Base-by-base conservation (phyloP, 345 rosid genomes). In the Acer yangbiense region DNA sequence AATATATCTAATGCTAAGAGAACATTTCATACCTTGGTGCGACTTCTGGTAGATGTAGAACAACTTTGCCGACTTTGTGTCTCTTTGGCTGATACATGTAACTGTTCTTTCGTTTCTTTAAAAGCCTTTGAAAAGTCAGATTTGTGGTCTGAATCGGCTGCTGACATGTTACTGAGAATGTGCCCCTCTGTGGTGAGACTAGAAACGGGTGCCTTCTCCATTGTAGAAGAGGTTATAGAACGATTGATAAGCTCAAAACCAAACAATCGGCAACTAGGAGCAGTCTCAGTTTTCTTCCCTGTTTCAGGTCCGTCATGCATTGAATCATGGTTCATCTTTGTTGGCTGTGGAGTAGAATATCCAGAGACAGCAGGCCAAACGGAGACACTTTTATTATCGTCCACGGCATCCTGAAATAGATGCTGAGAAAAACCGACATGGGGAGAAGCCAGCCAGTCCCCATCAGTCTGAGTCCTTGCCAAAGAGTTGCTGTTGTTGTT, bases 171-270 rank as follows among this genome's bases (percentile, higher is more conserved):
- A 68, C 78, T 79, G 0, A 27, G 68, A 58, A 67, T 72, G 55
- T 58, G 80, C 14, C 76, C 88, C 62, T 91, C 94, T 9, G 75
- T 63, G 29, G 78, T 73, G 71, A 81, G 77, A 61, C 80, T 85
- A 57, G 87, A 78, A 62, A 80, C 62, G 54, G 83, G 78, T 64
- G 77, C 77, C 84, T 81, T 89, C 77, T 86, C 92, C 48, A 66
- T 75, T 20, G 71, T 61, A 16, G 80, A 68, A 76, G 81, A 48
- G 61, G 76, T 80, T 32, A 29, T n/a, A 58, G 83, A 77, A 75
- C 81, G 83, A 79, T 85, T 88, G 58, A 85, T 91, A 71, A 94
- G 85, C 58, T 93, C 95, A 72, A 94, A 81, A 63, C 98, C 98
- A 76, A 94, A 94, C 79, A 94, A 85, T 65, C 97, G 84, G 79